These are phyloP conservation scores for Pilaira anomala DNA, from an alignment of 192 early-diverging fungal genomes.

Conservation along the genomic window DNA sequence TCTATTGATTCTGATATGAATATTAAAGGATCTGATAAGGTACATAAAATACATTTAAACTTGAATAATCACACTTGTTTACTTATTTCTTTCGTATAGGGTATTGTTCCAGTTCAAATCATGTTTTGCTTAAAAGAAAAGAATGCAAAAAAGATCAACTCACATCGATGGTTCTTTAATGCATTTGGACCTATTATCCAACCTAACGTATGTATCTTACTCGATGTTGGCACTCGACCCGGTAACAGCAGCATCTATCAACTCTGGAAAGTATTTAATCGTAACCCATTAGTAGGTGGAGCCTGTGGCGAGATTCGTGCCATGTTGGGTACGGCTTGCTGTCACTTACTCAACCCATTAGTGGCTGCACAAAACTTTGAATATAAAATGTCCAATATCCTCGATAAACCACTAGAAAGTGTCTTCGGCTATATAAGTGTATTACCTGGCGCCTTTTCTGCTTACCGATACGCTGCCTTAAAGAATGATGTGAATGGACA, in stretches of 20 bases:
- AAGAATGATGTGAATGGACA: constrained; percentile 42
- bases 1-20: constrained; percentile 63
- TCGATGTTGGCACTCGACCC: constrained; percentile 76
- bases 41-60: background rate
- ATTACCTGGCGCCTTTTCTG: constrained; percentile 79
- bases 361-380: constrained; percentile 79
- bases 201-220: constrained; percentile 65
- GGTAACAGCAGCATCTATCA: constrained; percentile 51
- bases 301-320: constrained; percentile 79
- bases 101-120: constrained; percentile 63
- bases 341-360: constrained; percentile 66
- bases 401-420: constrained; percentile 74
- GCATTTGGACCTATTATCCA: constrained; percentile 63
- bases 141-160: constrained; percentile 76
- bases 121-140: constrained; percentile 82
- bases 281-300: constrained; percentile 65
- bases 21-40: constrained; percentile 60
- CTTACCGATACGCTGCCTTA: constrained; percentile 66
- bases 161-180: constrained; percentile 76
- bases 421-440: constrained; percentile 79
- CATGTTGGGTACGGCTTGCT: constrained; percentile 46
- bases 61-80: background rate
- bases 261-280: constrained; percentile 63
- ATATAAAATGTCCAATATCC: constrained; percentile 77
- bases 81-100: constrained; percentile 1